Evolutionary conservation across 2,329 filamentous ascomycete species (phyloP), one percentile per base, ranked within the genome.

Genomic region (Oidium heveae): DNA sequence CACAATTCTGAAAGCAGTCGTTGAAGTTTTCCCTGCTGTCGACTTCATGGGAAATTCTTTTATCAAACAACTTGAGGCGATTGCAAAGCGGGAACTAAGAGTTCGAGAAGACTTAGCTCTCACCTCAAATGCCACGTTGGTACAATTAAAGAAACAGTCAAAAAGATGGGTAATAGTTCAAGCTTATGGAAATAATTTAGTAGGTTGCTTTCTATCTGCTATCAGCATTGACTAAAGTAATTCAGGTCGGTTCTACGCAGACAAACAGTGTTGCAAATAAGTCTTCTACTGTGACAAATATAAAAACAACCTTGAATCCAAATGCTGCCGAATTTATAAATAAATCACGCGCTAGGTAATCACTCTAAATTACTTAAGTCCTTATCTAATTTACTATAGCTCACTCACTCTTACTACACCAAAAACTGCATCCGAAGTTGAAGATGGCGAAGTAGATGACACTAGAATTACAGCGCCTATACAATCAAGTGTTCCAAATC

Each of bases 1-100:
- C 60, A 91, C 84, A 56, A 74, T 96, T 4, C 72, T 98, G 56
- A 93, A 91, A 65, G 75, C 78, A 12, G 74, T 94, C 51, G 76
- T 86, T 24, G 79, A 86, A 53, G 75, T 80, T 62, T 98, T 94
- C 72, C 93, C 91, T 4, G 82, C 81, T 16, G 78, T 96, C 56
- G 86, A 94, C 63, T 91, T 86, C 66, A 89, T 94, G 74, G 91
- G 86, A 36, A 73, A 71, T 41, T 74, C 76, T 59, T 79, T 82
- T 57, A 73, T 75, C 34, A 71, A 74, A 37, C 74, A 84, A 60
- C 72, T 85, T 20, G 76, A 79, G 59, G 73, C 72, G n/a, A 79
- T 88, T 55, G 74, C 76, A 22, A 73, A 75, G 47, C 71, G 83
- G 57, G 79, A 82, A 62, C 74, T 74, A 58, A 72, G 75, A 53